Evolutionary conservation across 768 basidiomycete species (phyloP).

Genomic region (Sutorius australiensis): DNA sequence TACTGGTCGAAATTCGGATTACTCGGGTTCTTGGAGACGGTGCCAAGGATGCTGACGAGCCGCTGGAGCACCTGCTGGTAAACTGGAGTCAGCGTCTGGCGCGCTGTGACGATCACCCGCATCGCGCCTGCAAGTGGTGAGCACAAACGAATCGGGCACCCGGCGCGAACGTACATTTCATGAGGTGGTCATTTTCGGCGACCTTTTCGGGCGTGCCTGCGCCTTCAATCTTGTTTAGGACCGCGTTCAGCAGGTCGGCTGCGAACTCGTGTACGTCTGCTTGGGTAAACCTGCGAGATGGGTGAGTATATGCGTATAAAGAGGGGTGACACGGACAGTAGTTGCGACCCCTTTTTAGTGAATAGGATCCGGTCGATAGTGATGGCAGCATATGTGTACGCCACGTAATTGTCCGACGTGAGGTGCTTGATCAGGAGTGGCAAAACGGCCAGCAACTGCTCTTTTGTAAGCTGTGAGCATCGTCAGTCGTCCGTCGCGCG

Average conservation of each 20-base stretch:
- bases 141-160: not conserved
- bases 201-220: conserved; percentile 85
- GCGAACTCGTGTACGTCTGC: conserved; percentile 84
- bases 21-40: conserved; percentile 92
- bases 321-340: conserved; percentile 53
- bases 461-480: conserved; percentile 72
- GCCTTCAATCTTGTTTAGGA: conserved; percentile 76
- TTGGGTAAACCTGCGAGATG: conserved; percentile 66
- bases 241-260: conserved; percentile 61
- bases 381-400: conserved; percentile 94
- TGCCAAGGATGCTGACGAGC: conserved; percentile 78
- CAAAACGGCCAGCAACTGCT: conserved; percentile 86
- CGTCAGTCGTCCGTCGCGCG: not conserved
- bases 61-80: conserved; percentile 65
- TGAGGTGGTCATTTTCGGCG: conserved; percentile 95
- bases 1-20: conserved; percentile 98
- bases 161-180: conserved; percentile 71
- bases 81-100: conserved; percentile 66
- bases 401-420: conserved; percentile 80
- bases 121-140: conserved; percentile 66
- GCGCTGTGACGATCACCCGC: conserved; percentile 88
- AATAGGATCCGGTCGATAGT: conserved; percentile 95
- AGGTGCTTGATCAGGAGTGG: conserved; percentile 85
- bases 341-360: conserved; percentile 74
- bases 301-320: not conserved